Evolutionary conservation across 108 stramenopile species (phyloP), one percentile per base, ranked within the genome.

Genomic region (Nitzschia sp.): DNA sequence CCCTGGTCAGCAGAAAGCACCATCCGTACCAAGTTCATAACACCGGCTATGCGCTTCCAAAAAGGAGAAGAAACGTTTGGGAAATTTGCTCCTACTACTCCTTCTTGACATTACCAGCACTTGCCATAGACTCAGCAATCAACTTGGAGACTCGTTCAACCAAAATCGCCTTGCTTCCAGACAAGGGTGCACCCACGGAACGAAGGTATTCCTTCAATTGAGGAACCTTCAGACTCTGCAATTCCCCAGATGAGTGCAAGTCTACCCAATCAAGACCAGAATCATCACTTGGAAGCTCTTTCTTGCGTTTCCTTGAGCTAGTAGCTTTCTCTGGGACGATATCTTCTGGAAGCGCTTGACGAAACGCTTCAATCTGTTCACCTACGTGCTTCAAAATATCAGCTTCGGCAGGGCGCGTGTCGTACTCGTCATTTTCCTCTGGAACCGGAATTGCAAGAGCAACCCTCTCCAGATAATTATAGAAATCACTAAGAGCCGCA

Each of bases 401-500:
- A 3, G 68, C 71, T 25, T 71, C 73, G 53, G 82, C 75, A 57
- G 79, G 60, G 29, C 53, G 39, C 17, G 81, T 78, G 17, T 79
- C 80, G 37, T 73, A 75, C 1, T 81, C 75, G 17, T 63, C 41
- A 58, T 61, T 64, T 53, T 64, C 63, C 25, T 70, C 69, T 2
- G 59, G 40, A n/a, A 85, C 51, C 11, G 54, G 55, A 9, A 68
- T 64, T 51, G 80, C 83, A 38, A 85, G 70, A 37, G 84, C 82
- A 10, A 86, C 75, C 10, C 71, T 73, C 71, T 91, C 87, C 0
- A 92, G 54, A 59, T 86, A 89, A 24, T 80, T 77, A 53, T 77
- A 89, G 58, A 89, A 89, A 53, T 83, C 58, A 14, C 56, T 74
- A 1, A 92, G 70, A n/a, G 61, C 78, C 10, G 85, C 86, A 71